Conservation (phyloP, 2,329 filamentous ascomycete genomes). For the Colletotrichum nymphaeae region DNA sequence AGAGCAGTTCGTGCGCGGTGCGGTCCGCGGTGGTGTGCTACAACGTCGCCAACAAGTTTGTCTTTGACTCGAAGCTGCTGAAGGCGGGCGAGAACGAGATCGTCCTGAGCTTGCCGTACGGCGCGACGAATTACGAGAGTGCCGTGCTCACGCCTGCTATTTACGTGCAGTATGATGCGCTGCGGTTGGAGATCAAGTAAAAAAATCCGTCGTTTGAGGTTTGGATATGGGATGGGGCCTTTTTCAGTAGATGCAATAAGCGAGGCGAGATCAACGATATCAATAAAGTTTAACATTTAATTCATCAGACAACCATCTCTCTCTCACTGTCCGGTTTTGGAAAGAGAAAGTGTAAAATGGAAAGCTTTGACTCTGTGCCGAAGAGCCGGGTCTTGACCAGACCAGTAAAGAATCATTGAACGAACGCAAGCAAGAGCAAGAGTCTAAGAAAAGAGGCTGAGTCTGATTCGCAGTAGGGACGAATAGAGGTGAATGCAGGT, state of each 20-base stretch:
- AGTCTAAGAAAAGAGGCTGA: not conserved
- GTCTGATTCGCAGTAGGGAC: not conserved
- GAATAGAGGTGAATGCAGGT: not conserved
- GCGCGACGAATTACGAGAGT: constrained; percentile 66
- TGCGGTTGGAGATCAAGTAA: constrained; percentile 64
- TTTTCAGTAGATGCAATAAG: not conserved
- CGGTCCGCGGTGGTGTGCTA: constrained; percentile 70
- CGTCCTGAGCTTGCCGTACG: constrained; percentile 65
- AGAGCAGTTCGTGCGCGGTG: constrained; percentile 68
- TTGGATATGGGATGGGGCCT: not conserved
- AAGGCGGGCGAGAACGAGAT: constrained; percentile 62
- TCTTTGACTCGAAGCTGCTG: constrained; percentile 59
- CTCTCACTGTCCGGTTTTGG: not conserved
- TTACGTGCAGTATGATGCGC: constrained; percentile 72
- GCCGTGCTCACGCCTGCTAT: constrained; percentile 62
- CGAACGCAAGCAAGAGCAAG: constrained; percentile 1
- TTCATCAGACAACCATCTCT: not conserved
- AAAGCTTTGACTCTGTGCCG: constrained; percentile 7
- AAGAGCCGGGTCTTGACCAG: not conserved
- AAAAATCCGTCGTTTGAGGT: not conserved
- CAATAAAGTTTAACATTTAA: not conserved
- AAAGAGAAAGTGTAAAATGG: not conserved
- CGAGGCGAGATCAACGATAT: not conserved
- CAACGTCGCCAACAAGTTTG: constrained; percentile 66
- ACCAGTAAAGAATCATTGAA: not conserved